These are phyloP conservation scores for Schwanniomyces polymorphus DNA, from an alignment of 805 yeast species.

Conservation along the genomic window DNA sequence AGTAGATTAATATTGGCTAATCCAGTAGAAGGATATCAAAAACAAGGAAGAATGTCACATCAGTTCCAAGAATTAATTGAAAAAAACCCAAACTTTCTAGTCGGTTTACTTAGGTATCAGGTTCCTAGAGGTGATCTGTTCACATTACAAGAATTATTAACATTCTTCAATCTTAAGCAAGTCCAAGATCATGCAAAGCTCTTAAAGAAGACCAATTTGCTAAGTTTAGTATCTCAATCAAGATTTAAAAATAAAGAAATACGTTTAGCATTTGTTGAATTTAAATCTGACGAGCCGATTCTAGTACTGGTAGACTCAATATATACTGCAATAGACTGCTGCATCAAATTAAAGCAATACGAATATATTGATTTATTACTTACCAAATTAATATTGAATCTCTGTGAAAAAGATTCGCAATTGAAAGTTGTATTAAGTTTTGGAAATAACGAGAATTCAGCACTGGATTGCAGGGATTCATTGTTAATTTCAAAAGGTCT, in stretches of 20 bases:
- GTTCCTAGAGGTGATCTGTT: conserved; percentile 14
- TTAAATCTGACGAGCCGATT: conserved; percentile 11
- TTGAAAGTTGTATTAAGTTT: conserved; percentile 7
- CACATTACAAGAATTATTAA: conserved; percentile 23
- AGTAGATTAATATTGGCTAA: conserved; percentile 20
- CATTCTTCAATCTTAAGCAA: conserved; percentile 25
- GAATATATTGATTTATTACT: conserved; percentile 32
- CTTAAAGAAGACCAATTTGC: conserved; percentile 15
- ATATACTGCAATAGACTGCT: conserved; percentile 26
- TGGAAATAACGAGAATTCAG: conserved; percentile 3
- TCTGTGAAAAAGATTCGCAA: conserved; percentile 11
- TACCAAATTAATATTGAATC: conserved; percentile 29
- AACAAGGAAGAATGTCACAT: conserved; percentile 11
- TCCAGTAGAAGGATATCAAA: conserved; percentile 1
- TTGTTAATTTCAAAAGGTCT: conserved; percentile 12
- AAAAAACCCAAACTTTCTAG: conserved; percentile 28
- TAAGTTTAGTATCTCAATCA: conserved; percentile 27
- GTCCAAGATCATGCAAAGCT: conserved; percentile 19
- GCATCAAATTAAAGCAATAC: conserved; percentile 23
- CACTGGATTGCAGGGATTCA: not conserved
- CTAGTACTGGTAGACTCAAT: conserved; percentile 18
- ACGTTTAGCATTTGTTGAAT: conserved; percentile 5
- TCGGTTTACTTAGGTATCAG: conserved; percentile 25
- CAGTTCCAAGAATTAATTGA: conserved; percentile 27
- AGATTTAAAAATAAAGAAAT: conserved; percentile 11